Conservation (phyloP, 495 filamentous ascomycete species). For the Aspergillus olivimuriae region DNA sequence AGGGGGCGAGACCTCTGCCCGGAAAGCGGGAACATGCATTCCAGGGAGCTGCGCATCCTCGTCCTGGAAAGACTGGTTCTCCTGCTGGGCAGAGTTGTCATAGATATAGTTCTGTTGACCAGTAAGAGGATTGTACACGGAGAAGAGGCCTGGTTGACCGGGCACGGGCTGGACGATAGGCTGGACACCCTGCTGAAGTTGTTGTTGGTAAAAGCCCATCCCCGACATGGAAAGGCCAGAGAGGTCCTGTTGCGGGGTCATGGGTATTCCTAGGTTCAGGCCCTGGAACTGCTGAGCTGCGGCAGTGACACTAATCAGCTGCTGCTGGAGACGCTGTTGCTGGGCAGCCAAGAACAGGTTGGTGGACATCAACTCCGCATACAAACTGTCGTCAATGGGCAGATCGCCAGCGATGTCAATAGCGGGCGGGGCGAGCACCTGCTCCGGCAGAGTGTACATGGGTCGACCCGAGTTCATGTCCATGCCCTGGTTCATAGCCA, state of each 20-base stretch:
- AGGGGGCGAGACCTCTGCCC: slow-evolving; percentile 76
- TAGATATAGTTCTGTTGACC: slow-evolving; percentile 71
- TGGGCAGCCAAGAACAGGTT: slow-evolving; percentile 82
- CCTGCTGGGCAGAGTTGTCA: slow-evolving; percentile 45
- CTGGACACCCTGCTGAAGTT: slow-evolving; percentile 69
- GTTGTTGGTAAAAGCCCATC: slow-evolving; percentile 57
- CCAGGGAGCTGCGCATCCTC: slow-evolving; percentile 34
- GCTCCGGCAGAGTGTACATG: slow-evolving; percentile 68
- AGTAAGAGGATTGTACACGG: slow-evolving; percentile 75
- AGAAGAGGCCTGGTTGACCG: slow-evolving; percentile 68
- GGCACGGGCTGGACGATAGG: slow-evolving; percentile 61
- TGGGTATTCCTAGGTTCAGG: slow-evolving; percentile 48
- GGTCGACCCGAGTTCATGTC: slow-evolving; percentile 41
- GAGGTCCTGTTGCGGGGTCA: slow-evolving; percentile 34
- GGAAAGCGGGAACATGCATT: slow-evolving; percentile 53
- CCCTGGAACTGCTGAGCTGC: slow-evolving; percentile 71
- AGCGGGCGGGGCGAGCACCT: slow-evolving; percentile 78
- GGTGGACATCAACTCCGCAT: slow-evolving; percentile 77
- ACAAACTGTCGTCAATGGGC: slow-evolving; percentile 72
- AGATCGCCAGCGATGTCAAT: slow-evolving; percentile 60
- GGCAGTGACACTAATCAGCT: slow-evolving; percentile 49
- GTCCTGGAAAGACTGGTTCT: slow-evolving; percentile 27
- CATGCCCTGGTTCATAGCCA: slow-evolving; percentile 38
- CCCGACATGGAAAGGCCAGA: slow-evolving; percentile 32
- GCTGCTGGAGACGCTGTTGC: slow-evolving; percentile 75